These are phyloP conservation scores for Curvularia spicifera DNA, from an alignment of 2,329 filamentous ascomycete species.

Conservation along the genomic window DNA sequence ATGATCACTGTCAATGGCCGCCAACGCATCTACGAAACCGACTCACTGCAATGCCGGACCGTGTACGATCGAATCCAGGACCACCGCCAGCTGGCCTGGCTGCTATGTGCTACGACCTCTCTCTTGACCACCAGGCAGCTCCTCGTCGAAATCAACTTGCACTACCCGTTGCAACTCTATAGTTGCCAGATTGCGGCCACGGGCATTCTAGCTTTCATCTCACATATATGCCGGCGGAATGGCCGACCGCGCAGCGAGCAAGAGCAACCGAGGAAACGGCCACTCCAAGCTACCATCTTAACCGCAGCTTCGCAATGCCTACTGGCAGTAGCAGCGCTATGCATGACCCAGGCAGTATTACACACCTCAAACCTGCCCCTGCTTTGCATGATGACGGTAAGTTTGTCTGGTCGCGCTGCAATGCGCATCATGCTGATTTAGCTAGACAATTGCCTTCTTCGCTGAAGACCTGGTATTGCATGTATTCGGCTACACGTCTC, in stretches of 20 bases:
- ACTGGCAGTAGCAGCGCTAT: conserved; percentile 31
- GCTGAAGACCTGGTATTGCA: conserved; percentile 23
- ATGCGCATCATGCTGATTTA: conserved; percentile 7
- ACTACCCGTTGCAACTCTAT: conserved; percentile 31
- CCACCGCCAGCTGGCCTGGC: conserved; percentile 21
- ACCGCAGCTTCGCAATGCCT: conserved; percentile 14
- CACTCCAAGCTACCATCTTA: conserved; percentile 10
- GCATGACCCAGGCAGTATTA: conserved; percentile 38
- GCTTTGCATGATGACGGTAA: conserved; percentile 40
- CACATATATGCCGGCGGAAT: conserved; percentile 3
- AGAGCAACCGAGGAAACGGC: not conserved
- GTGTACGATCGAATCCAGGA: conserved; percentile 11
- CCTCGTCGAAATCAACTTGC: conserved; percentile 33
- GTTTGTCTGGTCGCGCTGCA: conserved; percentile 6
- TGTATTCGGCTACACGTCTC: conserved; percentile 10
- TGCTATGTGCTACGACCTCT: conserved; percentile 25
- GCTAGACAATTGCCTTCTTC: conserved; percentile 27
- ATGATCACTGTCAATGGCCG: conserved; percentile 10
- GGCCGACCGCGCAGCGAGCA: conserved; percentile 3
- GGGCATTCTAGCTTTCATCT: conserved; percentile 8
- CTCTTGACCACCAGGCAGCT: conserved; percentile 31
- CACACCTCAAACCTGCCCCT: conserved; percentile 42
- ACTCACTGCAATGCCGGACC: not conserved
- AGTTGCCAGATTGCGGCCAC: conserved; percentile 21
- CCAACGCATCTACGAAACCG: not conserved